phyloP scores from a whole-genome alignment of 2,329 filamentous ascomycete species.

The Penicillium occitanis region DNA sequence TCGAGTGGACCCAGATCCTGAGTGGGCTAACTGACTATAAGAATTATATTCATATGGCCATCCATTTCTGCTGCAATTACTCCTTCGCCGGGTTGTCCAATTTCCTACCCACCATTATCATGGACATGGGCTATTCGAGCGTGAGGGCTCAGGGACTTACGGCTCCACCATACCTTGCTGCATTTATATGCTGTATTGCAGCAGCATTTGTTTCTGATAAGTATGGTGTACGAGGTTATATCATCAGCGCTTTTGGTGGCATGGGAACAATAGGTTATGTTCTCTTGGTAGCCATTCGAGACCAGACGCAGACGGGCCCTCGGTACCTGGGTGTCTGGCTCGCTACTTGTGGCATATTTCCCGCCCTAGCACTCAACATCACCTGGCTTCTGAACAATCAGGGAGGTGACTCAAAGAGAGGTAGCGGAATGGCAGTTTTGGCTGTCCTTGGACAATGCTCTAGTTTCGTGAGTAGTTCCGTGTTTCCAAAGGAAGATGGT shows the following conservation, averaged over 20 bases:
- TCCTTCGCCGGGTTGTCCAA: slow-evolving; percentile 17
- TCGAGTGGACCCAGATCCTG: background rate
- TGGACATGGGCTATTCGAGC: slow-evolving; percentile 23
- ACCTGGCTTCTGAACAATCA: slow-evolving; percentile 20
- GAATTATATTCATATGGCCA: slow-evolving; percentile 19
- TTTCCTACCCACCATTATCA: slow-evolving; percentile 21
- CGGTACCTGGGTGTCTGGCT: background rate
- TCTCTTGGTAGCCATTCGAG: slow-evolving; percentile 2
- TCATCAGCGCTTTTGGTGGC: background rate
- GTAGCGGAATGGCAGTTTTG: slow-evolving; percentile 15
- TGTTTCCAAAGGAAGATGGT: slow-evolving; percentile 4
- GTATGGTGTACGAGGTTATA: background rate
- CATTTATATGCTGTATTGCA: background rate
- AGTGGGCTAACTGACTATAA: slow-evolving; percentile 16
- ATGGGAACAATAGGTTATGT: slow-evolving; percentile 15
- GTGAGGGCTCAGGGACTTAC: slow-evolving; percentile 21
- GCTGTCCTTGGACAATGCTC: slow-evolving; percentile 17
- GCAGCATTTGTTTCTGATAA: background rate
- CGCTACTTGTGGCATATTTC: slow-evolving; percentile 2
- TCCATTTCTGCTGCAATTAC: background rate
- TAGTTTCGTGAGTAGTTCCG: slow-evolving; percentile 5
- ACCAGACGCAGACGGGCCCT: background rate
- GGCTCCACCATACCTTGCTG: slow-evolving; percentile 18
- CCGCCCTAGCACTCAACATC: slow-evolving; percentile 13
- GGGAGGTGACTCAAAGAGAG: slow-evolving; percentile 13